These are phyloP conservation scores for Erythrobasidium yunnanense DNA, from an alignment of 768 basidiomycete genomes.

Conservation along the genomic window DNA sequence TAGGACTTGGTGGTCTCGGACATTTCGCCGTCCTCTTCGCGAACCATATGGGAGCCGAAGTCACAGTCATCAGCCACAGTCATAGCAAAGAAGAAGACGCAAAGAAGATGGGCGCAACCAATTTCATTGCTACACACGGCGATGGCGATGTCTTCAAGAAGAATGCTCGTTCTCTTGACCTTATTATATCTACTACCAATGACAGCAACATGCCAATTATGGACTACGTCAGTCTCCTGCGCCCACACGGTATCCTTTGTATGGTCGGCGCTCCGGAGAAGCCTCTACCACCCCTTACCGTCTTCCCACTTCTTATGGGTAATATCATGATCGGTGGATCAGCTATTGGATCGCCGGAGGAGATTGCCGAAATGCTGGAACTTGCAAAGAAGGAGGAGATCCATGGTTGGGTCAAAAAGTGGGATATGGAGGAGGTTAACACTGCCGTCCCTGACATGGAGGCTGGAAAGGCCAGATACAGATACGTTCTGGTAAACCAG, in stretches of 20 bases:
- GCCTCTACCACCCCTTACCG: no score
- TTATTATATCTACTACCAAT: constrained; percentile 45
- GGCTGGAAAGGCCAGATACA: constrained; percentile 49
- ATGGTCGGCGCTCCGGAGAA: constrained; percentile 54
- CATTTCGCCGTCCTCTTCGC: constrained; percentile 45
- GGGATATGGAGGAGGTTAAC: constrained; percentile 33
- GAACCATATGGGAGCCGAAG: constrained; percentile 51
- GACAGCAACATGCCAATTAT: constrained; percentile 45
- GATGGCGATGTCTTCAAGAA: constrained; percentile 38
- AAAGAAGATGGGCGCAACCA: constrained; percentile 50
- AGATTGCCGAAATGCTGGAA: constrained; percentile 51
- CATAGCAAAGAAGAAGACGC: constrained; percentile 51
- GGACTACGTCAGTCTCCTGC: constrained; percentile 50
- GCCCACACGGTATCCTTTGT: constrained; percentile 51
- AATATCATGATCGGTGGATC: constrained; percentile 30
- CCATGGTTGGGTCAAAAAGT: constrained; percentile 46
- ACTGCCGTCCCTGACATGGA: constrained; percentile 44
- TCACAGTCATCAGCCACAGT: constrained; percentile 47
- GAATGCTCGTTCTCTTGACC: constrained; percentile 42
- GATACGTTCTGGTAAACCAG: constrained; percentile 46
- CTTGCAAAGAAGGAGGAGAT: constrained; percentile 52
- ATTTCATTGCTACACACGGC: constrained; percentile 48
- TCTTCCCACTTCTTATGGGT: constrained; percentile 28
- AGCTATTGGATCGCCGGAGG: constrained; percentile 30
- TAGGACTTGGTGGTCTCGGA: constrained; percentile 55